These are phyloP conservation scores for Penicillium fuscoglaucum DNA, from an alignment of 2,329 filamentous ascomycete genomes.

Conservation along the genomic window DNA sequence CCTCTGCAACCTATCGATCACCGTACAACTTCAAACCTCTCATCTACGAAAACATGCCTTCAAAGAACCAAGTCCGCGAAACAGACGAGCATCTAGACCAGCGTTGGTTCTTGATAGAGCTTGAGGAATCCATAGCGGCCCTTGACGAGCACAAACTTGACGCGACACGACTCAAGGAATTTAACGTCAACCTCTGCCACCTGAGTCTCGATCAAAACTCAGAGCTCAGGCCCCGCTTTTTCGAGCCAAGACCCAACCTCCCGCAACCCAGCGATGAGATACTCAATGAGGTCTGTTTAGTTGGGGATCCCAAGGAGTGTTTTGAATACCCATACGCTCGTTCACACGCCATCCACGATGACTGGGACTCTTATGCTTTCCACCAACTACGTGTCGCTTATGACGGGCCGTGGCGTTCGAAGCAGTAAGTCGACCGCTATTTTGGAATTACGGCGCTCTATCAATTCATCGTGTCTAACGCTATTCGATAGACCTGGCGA, in stretches of 20 bases:
- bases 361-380: not conserved
- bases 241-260: not conserved
- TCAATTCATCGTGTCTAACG: not conserved
- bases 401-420: not conserved
- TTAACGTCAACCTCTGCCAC: not conserved
- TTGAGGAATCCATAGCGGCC: not conserved
- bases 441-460: too few species aligned
- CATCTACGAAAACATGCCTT: not conserved
- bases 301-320: too few species aligned
- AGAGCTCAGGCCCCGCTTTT: not conserved
- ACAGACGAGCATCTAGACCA: not conserved
- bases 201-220: not conserved
- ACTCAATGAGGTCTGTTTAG: not conserved
- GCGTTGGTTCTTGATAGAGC: not conserved
- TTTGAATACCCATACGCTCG: not conserved
- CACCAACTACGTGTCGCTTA: too few species aligned
- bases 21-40: not conserved
- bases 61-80: not conserved
- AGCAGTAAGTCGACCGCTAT: not conserved
- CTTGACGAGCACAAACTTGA: not conserved
- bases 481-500: not conserved
- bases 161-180: not conserved
- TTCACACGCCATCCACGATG: fast-evolving
- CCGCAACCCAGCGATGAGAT: not conserved
- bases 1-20: not conserved